Evolutionary conservation across 2,329 filamentous ascomycete genomes (phyloP).

Genomic region (Claviceps maximensis): DNA sequence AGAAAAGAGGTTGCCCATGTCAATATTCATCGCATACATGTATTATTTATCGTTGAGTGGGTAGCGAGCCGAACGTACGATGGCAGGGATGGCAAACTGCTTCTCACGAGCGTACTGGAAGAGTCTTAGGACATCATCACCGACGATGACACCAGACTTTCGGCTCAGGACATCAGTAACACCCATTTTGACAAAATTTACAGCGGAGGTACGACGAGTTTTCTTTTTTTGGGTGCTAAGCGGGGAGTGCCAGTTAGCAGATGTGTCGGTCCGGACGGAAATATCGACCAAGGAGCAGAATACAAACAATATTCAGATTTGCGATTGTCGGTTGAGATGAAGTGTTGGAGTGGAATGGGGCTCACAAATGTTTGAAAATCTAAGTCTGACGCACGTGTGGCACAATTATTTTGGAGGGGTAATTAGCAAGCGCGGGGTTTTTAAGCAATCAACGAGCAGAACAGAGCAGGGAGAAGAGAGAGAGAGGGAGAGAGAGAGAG

Average conservation of each 20-base stretch:
- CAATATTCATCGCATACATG: not conserved
- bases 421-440: constrained; percentile 3
- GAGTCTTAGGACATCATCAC: constrained; percentile 46
- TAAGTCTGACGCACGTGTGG: not conserved
- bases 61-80: constrained; percentile 25
- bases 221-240: not conserved
- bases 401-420: constrained; percentile 1
- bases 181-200: constrained; percentile 19
- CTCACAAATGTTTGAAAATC: not conserved
- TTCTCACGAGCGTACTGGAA: constrained; percentile 87
- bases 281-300: not conserved
- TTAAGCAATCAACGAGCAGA: not conserved
- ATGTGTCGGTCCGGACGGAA: not conserved
- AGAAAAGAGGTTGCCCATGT: not conserved
- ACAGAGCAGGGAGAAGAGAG: not conserved
- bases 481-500: not conserved
- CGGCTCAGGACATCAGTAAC: constrained; percentile 31
- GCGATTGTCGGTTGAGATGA: not conserved
- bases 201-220: not conserved
- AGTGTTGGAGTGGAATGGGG: not conserved
- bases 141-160: constrained; percentile 41
- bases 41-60: not conserved
- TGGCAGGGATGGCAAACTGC: constrained; percentile 76
- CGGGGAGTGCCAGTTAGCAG: not conserved
- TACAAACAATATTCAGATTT: not conserved